Evolutionary conservation across 148 eudicot species (phyloP).

Genomic region (Amaranthus cruentus): DNA sequence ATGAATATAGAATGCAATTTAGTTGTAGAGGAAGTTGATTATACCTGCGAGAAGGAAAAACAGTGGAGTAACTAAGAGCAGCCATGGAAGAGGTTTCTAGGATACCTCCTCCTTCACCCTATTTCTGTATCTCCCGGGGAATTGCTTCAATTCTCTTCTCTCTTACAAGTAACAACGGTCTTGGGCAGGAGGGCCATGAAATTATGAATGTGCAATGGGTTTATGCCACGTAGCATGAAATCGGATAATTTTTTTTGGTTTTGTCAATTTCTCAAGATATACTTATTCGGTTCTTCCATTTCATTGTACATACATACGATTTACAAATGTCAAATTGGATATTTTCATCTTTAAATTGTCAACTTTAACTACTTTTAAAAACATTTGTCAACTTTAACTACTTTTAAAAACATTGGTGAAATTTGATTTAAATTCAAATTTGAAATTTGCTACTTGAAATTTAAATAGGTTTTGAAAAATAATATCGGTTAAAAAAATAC

Average conservation of each 20-base stretch:
- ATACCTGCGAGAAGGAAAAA: constrained; percentile 66
- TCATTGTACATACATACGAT: no score
- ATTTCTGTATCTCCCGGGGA: constrained; percentile 9
- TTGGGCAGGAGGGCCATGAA: constrained; percentile 31
- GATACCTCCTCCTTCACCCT: constrained; percentile 2
- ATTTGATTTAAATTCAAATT: no score
- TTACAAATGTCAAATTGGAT: no score
- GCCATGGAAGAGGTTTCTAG: constrained; percentile 48
- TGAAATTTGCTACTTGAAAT: no score
- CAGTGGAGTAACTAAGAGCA: constrained; percentile 42
- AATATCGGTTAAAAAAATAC: no score
- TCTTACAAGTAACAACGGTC: constrained; percentile 6
- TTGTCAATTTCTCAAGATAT: neutral
- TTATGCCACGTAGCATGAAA: constrained; percentile 50
- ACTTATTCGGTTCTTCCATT: no score
- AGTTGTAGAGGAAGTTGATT: neutral
- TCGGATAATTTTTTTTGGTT: constrained; percentile 15
- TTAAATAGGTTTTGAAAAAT: no score
- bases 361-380: no score
- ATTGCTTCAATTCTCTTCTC: constrained; percentile 1
- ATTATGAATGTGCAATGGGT: constrained; percentile 40
- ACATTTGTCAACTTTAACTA: no score
- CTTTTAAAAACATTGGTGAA: no score
- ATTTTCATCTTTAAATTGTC: no score
- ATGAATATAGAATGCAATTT: neutral